phyloP scores from a whole-genome alignment of 169 alveolate species.

The Plasmodium vinckei region DNA sequence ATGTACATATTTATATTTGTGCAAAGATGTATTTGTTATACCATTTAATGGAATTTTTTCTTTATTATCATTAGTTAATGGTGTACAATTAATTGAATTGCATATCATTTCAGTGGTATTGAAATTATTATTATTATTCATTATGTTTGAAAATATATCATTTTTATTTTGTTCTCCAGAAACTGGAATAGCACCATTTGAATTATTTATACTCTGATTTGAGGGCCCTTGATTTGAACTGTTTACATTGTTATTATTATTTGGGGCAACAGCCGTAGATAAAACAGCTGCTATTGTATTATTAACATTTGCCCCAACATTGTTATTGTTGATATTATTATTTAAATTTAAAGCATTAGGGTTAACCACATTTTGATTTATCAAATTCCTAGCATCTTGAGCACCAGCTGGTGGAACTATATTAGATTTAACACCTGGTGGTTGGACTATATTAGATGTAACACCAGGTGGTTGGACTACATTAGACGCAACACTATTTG shows the following conservation, averaged over 20 bases:
- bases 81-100: constrained; percentile 42
- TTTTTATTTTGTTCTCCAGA: constrained; percentile 20
- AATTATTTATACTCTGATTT: neutral
- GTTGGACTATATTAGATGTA: too few relatives aligned
- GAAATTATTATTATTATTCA: constrained; percentile 28
- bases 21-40: constrained; percentile 3
- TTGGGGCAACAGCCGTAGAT: constrained; percentile 15
- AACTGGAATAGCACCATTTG: neutral
- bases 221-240: neutral
- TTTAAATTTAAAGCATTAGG: neutral
- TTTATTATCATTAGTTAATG: constrained; percentile 22
- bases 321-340: constrained; percentile 6
- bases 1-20: neutral
- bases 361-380: neutral
- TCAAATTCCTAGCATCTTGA: too few relatives aligned
- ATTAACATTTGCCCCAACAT: neutral
- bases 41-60: constrained; percentile 49
- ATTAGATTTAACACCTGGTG: too few relatives aligned
- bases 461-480: too few relatives aligned
- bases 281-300: constrained; percentile 13
- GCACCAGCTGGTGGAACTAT: too few relatives aligned
- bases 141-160: constrained; percentile 14
- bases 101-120: constrained; percentile 70
- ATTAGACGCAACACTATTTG: too few relatives aligned
- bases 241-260: neutral